Base-by-base conservation (phyloP, 2,329 filamentous ascomycete genomes). In the Grosmannia clavigera region DNA sequence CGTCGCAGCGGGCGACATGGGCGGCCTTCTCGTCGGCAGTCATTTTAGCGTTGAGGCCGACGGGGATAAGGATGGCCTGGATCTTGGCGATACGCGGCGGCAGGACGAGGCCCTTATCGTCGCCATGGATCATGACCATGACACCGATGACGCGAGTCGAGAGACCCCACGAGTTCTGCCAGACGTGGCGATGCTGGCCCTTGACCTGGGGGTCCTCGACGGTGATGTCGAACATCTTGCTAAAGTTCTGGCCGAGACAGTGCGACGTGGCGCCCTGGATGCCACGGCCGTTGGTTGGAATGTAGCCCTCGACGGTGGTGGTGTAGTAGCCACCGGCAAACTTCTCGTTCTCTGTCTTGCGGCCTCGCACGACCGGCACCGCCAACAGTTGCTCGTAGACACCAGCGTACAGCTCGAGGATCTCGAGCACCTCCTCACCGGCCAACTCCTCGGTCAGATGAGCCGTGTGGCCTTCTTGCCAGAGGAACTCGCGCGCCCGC, bases 111-210 rank as follows among this genome's bases (percentile, higher is more conserved):
- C 94, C 94, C 74, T 92, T 92, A 77, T 99, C 88, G 71, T 99
- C 94, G 68, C 91, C 87, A 75, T 99, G 94, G 63, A 95, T 91
- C 85, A 99, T 94, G 69, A 96, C 89, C 92, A 97, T 97, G 72
- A 97, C 91, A 76, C 94, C 95, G 66, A 99, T 95, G 61, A 92
- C 90, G 71, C 94, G 90, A 59, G 94, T 99, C 1, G 92, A 97
- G 63, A 99, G 83, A 75, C 94, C 94, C 94, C 94, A 99, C 16
- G 91, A 96, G 79, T 99, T 99, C 74, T 99, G 94, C 92, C 92
- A 97, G 61, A 97, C 92, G 70, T 92, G 78, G 60, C 96, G 77
- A 69, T 90, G 86, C 66, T 86, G 81, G 65, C 88, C 88, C 75
- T 89, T 87, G 72, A 94, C 81, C 62, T 80, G 78, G 29, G 94